Evolutionary conservation across 139 green algal genomes (phyloP).

Genomic region (Auxenochlorella pyrenoidosa): DNA sequence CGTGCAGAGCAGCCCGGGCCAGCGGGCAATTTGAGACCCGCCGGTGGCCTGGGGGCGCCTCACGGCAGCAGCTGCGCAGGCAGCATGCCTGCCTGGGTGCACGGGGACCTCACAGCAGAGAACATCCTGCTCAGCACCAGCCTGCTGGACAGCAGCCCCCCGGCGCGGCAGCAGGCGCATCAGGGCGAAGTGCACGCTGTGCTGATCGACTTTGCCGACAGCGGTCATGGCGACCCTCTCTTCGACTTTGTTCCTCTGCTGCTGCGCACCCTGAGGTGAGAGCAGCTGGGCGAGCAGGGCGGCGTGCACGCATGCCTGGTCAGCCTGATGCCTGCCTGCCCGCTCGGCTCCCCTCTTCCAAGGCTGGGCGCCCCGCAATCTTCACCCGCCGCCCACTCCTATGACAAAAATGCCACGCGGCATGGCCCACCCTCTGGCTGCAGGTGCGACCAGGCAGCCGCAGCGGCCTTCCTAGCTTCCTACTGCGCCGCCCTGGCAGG

Average conservation of each 20-base stretch:
- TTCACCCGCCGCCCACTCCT: no score
- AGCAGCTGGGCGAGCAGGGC: no score
- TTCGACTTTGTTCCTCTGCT: slow-evolving; percentile 51
- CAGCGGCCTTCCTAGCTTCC: neutral
- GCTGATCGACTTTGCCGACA: slow-evolving; percentile 58
- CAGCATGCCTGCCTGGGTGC: slow-evolving; percentile 35
- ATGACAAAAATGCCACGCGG: no score
- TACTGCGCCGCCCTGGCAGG: slow-evolving; percentile 2
- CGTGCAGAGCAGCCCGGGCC: neutral
- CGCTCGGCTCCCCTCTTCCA: no score
- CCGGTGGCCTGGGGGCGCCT: no score
- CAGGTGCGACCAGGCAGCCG: neutral
- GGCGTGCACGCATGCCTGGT: neutral
- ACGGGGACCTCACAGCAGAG: slow-evolving; percentile 49
- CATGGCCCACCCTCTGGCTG: neutral
- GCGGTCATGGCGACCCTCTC: slow-evolving; percentile 54
- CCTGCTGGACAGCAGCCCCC: neutral
- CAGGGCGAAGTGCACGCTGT: neutral
- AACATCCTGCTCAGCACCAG: slow-evolving; percentile 41
- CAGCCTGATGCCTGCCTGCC: neutral
- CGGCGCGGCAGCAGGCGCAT: neutral
- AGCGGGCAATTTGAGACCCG: neutral
- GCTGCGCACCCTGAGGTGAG: slow-evolving; percentile 30
- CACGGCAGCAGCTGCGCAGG: neutral
- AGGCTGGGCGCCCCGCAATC: no score